A percentile compares a stretch with the other conserved stretches of the same genome.
These are phyloP conservation scores for Curvularia lunata DNA, from an alignment of 2,329 filamentous ascomycete species.

Conservation along the genomic window DNA sequence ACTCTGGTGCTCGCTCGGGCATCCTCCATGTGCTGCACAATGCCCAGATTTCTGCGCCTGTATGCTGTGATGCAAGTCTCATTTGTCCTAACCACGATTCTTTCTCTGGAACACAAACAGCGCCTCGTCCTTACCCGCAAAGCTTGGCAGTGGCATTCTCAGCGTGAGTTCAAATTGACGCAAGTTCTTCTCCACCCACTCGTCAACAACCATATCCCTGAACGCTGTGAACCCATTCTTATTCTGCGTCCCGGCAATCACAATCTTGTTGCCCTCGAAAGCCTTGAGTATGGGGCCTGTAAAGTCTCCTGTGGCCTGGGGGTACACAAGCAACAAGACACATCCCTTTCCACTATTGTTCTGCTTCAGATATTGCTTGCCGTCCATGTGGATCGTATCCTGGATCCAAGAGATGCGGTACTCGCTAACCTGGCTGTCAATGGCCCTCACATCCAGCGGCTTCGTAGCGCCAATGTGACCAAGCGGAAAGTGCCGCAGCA, in stretches of 20 bases:
- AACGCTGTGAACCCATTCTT: constrained; percentile 76
- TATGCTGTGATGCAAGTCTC: neutral
- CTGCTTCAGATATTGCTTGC: constrained; percentile 61
- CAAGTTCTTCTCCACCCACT: constrained; percentile 68
- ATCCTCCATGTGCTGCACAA: neutral
- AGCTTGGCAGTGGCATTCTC: constrained; percentile 73
- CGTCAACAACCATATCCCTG: constrained; percentile 66
- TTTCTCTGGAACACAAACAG: constrained; percentile 67
- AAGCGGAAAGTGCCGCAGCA: constrained; percentile 73
- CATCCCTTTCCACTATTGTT: constrained; percentile 57
- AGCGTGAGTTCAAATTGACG: constrained; percentile 64
- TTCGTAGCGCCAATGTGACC: constrained; percentile 60
- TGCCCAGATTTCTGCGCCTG: neutral
- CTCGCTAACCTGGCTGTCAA: constrained; percentile 71
- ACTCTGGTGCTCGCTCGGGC: constrained; percentile 1
- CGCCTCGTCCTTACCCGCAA: constrained; percentile 78
- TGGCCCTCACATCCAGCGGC: constrained; percentile 63
- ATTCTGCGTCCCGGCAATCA: constrained; percentile 78
- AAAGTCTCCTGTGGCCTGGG: constrained; percentile 71
- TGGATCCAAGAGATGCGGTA: constrained; percentile 73
- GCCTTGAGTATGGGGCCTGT: constrained; percentile 66
- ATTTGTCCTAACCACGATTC: constrained; percentile 7
- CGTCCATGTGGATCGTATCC: constrained; percentile 70
- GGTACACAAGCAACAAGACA: constrained; percentile 74
- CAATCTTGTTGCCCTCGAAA: constrained; percentile 68